Conservation (phyloP, 148 eudicot species). For the Arbutus unedo region DNA sequence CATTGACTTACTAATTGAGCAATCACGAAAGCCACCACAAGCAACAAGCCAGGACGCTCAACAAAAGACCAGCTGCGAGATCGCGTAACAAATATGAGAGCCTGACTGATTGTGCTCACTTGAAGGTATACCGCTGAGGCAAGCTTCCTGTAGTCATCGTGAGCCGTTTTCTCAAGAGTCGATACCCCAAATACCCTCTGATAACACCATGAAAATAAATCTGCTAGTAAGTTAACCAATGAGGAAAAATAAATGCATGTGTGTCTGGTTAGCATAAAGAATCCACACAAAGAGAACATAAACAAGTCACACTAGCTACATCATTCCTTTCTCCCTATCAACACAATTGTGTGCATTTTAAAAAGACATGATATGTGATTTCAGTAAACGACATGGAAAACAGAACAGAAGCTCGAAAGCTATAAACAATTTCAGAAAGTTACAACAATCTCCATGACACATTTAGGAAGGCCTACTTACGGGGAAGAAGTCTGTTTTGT, state of each 20-base stretch:
- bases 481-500: slow-evolving; percentile 92
- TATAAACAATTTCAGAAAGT: background rate
- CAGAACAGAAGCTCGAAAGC: background rate
- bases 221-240: background rate
- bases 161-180: slow-evolving; percentile 72
- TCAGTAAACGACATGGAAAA: background rate
- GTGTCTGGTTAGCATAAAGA: background rate
- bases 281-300: background rate
- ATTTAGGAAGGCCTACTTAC: slow-evolving; percentile 32
- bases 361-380: background rate
- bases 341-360: background rate
- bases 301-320: background rate
- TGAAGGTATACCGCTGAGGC: slow-evolving; percentile 96
- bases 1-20: slow-evolving; percentile 75
- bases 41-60: slow-evolving; percentile 86
- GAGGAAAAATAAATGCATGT: slow-evolving; percentile 6
- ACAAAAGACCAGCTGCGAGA: slow-evolving; percentile 91
- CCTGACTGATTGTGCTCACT: slow-evolving; percentile 97
- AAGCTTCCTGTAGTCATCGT: slow-evolving; percentile 64
- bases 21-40: slow-evolving; percentile 67
- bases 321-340: background rate
- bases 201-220: background rate
- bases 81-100: slow-evolving; percentile 94
- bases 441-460: background rate
- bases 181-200: slow-evolving; percentile 87